Percentiles rank a stretch among this genome's conserved stretches.
Evolutionary conservation across 2,329 filamentous ascomycete species (phyloP).

Genomic region (Colletotrichum nymphaeae): DNA sequence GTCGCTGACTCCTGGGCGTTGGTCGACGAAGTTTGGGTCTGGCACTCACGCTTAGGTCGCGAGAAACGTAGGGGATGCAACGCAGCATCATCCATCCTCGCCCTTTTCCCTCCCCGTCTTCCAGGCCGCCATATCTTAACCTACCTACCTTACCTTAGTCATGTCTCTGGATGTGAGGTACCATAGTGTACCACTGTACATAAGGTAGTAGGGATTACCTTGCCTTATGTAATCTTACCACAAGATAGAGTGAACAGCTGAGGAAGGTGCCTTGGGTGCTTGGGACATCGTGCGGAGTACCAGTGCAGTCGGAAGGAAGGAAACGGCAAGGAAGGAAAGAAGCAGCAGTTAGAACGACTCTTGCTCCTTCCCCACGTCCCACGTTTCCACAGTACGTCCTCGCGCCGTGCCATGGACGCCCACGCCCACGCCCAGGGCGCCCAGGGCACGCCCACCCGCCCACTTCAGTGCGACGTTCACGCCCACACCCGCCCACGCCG

Average conservation of each 20-base stretch:
- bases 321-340: background rate
- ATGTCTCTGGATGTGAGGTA: too few relatives aligned
- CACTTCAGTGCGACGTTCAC: background rate
- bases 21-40: background rate
- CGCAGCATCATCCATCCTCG: background rate
- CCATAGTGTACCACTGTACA: too few relatives aligned
- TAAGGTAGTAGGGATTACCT: too few relatives aligned
- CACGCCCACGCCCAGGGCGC: background rate
- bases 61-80: conserved; percentile 9
- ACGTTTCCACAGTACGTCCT: background rate
- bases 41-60: background rate
- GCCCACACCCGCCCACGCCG: background rate
- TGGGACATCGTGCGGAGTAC: too few relatives aligned
- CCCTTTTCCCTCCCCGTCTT: background rate
- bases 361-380: background rate
- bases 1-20: background rate
- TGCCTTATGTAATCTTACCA: too few relatives aligned
- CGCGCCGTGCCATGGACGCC: background rate
- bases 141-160: too few relatives aligned
- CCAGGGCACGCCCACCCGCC: background rate
- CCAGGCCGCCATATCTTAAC: background rate
- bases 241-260: background rate
- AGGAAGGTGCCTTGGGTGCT: background rate
- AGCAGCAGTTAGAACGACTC: background rate
- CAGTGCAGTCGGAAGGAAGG: background rate